Evolutionary conservation across 139 green algal genomes (phyloP).

Genomic region (Micractinium conductrix): DNA sequence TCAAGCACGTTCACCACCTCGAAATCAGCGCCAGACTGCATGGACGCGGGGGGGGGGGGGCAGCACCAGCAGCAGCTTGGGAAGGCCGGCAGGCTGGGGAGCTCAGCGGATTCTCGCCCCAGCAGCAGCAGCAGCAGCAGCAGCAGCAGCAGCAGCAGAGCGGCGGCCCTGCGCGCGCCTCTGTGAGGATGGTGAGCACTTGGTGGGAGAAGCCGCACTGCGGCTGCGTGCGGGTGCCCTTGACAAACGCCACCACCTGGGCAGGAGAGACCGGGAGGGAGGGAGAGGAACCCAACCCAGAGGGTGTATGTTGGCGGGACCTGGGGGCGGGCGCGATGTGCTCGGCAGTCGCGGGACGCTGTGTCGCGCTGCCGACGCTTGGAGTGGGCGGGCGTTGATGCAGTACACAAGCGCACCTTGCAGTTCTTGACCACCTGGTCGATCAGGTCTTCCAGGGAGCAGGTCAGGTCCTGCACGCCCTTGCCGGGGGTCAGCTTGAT

Average conservation of each 20-base stretch:
- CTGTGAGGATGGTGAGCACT: slow-evolving; percentile 83
- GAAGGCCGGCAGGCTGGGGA: too few species aligned
- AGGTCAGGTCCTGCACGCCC: slow-evolving; percentile 77
- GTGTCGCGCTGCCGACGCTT: too few species aligned
- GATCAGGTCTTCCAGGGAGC: slow-evolving; percentile 76
- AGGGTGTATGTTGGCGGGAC: too few species aligned
- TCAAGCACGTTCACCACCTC: slow-evolving; percentile 93
- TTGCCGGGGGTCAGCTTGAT: slow-evolving; percentile 87
- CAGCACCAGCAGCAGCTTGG: too few species aligned
- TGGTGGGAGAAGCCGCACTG: slow-evolving; percentile 92
- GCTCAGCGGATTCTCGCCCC: too few species aligned
- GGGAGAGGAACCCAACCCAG: too few species aligned
- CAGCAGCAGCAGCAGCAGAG: too few species aligned
- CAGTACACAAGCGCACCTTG: slow-evolving; percentile 53
- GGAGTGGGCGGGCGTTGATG: too few species aligned
- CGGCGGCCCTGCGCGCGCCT: too few species aligned
- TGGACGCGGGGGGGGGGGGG: background rate
- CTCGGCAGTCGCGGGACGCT: too few species aligned
- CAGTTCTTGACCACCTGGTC: slow-evolving; percentile 82
- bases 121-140: too few species aligned
- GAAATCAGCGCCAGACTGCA: slow-evolving; percentile 57
- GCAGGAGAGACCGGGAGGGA: background rate
- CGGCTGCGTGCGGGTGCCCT: slow-evolving; percentile 86
- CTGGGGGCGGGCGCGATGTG: too few species aligned
- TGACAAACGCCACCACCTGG: slow-evolving; percentile 92